A percentile compares a stretch with the other conserved stretches of the same genome.
Conservation (phyloP, 2,329 filamentous ascomycete genomes). For the Ophiostoma perfectum region DNA sequence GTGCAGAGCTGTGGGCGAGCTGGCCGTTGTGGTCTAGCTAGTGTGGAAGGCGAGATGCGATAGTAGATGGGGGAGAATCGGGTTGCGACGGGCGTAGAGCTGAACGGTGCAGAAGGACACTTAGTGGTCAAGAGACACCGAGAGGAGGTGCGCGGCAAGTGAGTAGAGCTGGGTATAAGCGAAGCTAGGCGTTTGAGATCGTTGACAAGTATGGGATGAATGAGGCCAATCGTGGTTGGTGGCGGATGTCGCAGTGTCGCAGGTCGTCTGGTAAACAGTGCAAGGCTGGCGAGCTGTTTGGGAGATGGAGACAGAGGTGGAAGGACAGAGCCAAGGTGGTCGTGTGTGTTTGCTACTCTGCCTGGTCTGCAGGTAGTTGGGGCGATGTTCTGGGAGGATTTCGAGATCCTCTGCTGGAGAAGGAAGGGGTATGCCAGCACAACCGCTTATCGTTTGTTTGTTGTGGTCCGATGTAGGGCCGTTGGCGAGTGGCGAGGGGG, state of each 20-base stretch:
- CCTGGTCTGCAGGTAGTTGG: not conserved
- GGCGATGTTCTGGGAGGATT: not conserved
- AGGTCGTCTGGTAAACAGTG: not conserved
- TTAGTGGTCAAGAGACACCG: not conserved
- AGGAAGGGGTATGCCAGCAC: not conserved
- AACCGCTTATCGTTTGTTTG: not conserved
- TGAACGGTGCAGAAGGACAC: not conserved
- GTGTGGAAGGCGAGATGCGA: not conserved
- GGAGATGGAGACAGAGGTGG: slow-evolving; percentile 1
- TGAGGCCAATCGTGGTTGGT: slow-evolving; percentile 1
- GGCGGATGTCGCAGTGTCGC: not conserved
- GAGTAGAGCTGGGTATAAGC: not conserved
- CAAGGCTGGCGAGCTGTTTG: slow-evolving; percentile 2
- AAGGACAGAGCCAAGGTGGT: slow-evolving; percentile 3
- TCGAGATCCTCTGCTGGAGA: not conserved
- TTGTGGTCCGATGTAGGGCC: not conserved
- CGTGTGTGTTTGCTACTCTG: not conserved
- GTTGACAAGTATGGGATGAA: not conserved
- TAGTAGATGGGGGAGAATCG: not conserved
- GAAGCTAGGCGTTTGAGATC: not conserved
- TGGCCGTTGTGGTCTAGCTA: not conserved
- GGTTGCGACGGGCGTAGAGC: not conserved
- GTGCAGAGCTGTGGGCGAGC: not conserved
- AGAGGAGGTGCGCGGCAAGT: not conserved
- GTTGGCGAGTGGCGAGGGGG: not conserved